A percentile compares a stretch with the other conserved stretches of the same genome.
phyloP scores from a whole-genome alignment of 805 yeast genomes.

The Lipomyces yamanashiensis region DNA sequence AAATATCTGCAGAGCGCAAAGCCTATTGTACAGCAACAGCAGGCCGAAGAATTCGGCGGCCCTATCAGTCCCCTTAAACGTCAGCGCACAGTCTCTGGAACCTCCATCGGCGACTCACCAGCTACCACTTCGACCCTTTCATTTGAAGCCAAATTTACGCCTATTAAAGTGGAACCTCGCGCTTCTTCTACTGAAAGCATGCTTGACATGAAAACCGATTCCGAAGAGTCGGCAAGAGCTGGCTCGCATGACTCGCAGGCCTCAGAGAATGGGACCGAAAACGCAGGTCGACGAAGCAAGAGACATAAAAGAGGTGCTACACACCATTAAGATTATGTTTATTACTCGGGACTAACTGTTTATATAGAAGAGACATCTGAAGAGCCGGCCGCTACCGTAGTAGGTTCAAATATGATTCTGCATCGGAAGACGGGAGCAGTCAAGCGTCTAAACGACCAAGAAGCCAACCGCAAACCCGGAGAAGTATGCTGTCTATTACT shows the following conservation, averaged over 20 bases:
- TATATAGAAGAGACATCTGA: neutral
- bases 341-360: neutral
- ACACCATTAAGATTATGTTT: neutral
- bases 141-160: neutral
- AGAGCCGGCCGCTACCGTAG: constrained; percentile 20
- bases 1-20: constrained; percentile 37
- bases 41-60: constrained; percentile 32
- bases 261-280: neutral
- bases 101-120: constrained; percentile 5
- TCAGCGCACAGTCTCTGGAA: constrained; percentile 27
- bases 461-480: constrained; percentile 20
- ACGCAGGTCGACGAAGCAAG: constrained; percentile 23
- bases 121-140: neutral
- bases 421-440: constrained; percentile 26
- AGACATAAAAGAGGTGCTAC: constrained; percentile 4
- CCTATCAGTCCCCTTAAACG: constrained; percentile 31
- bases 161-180: neutral
- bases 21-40: constrained; percentile 34
- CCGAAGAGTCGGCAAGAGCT: neutral
- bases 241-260: neutral
- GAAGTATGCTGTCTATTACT: constrained; percentile 13
- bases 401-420: constrained; percentile 27
- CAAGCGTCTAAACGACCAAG: constrained; percentile 17
- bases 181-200: neutral
- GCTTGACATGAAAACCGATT: constrained; percentile 6